phyloP scores from a whole-genome alignment of 768 basidiomycete species.

The Tylopilus vinaceipallidus region DNA sequence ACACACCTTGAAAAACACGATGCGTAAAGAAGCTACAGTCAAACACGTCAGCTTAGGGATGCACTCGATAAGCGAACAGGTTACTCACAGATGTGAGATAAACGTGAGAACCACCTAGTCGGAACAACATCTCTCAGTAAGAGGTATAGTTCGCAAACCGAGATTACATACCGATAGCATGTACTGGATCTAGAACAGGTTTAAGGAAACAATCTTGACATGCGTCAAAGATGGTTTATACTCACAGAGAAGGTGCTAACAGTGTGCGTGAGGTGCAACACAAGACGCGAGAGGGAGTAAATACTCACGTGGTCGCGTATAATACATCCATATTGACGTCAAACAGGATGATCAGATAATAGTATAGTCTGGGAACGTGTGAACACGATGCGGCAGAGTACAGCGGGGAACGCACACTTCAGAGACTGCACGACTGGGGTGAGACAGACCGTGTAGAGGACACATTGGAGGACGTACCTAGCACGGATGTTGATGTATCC shows the following conservation, averaged over 20 bases:
- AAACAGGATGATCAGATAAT: slow-evolving; percentile 27
- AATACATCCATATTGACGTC: slow-evolving; percentile 22
- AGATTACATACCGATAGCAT: slow-evolving; percentile 21
- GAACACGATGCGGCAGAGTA: neutral
- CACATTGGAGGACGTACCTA: slow-evolving; percentile 17
- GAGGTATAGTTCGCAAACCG: neutral
- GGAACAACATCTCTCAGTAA: neutral
- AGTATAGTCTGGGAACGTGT: slow-evolving; percentile 25
- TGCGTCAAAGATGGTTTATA: neutral
- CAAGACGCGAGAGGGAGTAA: too few species aligned
- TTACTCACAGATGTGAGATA: slow-evolving; percentile 27
- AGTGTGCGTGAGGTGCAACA: slow-evolving; percentile 1
- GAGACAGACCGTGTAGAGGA: slow-evolving; percentile 1
- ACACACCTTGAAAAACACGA: slow-evolving; percentile 27
- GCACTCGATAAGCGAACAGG: neutral
- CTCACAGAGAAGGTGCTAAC: slow-evolving; percentile 32
- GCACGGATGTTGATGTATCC: slow-evolving; percentile 25
- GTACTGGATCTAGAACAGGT: slow-evolving; percentile 22
- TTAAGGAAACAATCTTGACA: neutral
- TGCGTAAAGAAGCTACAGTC: slow-evolving; percentile 22
- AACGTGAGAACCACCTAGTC: slow-evolving; percentile 26
- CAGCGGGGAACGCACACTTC: slow-evolving; percentile 21
- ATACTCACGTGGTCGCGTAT: slow-evolving; percentile 27
- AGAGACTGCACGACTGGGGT: slow-evolving; percentile 18
- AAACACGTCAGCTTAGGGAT: neutral